Conservation (phyloP, 148 eudicot genomes). For the Vaccinium myrtillus region DNA sequence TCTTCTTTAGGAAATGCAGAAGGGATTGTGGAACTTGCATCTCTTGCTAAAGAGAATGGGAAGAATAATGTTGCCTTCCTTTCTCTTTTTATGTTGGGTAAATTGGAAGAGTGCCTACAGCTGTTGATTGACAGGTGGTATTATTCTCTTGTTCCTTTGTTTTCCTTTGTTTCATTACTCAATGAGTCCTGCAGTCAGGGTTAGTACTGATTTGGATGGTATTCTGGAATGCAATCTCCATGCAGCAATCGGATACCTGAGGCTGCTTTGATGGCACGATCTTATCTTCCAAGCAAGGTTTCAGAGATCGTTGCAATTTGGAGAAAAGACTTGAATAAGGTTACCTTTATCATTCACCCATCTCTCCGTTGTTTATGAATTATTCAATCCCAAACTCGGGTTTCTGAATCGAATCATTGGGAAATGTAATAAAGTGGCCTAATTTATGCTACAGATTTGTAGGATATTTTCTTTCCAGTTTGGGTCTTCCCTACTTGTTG, state of each 20-base stretch:
- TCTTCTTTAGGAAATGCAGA: constrained; percentile 97
- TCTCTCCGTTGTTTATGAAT: constrained; percentile 1
- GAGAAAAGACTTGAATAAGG: constrained; percentile 96
- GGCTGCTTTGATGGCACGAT: constrained; percentile 95
- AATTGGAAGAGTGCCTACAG: constrained; percentile 91
- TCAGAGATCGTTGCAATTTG: constrained; percentile 85
- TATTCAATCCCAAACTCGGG: neutral
- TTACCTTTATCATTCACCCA: constrained; percentile 16
- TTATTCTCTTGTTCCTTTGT: neutral
- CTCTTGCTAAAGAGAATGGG: constrained; percentile 79
- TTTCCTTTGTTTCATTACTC: neutral
- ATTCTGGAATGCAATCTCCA: constrained; percentile 23
- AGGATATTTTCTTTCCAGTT: neutral
- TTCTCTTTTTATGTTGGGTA: constrained; percentile 84
- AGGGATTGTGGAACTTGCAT: constrained; percentile 73
- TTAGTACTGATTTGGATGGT: neutral
- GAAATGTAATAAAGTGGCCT: constrained; percentile 7
- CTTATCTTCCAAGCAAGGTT: constrained; percentile 95
- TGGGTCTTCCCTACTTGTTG: neutral
- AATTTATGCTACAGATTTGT: neutral
- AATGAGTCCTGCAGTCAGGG: neutral
- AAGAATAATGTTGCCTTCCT: constrained; percentile 94
- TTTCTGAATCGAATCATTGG: neutral
- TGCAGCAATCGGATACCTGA: constrained; percentile 97
- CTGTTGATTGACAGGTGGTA: constrained; percentile 82